phyloP scores from a whole-genome alignment of 1,284 basidiomycete species.

The Apiotrichum domesticum region DNA sequence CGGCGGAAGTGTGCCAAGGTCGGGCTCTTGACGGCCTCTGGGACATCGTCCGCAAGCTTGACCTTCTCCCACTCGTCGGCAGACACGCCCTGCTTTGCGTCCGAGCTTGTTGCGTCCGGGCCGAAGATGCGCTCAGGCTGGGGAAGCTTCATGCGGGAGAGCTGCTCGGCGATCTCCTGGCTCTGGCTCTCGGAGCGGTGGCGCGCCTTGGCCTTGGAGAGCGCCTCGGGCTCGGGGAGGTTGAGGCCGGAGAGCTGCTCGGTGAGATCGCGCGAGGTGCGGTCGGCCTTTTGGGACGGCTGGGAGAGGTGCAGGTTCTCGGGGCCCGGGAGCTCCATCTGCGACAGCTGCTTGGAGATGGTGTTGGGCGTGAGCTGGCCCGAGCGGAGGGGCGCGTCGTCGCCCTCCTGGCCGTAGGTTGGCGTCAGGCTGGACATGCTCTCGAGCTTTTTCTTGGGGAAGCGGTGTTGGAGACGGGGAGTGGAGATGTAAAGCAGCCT shows the following conservation, averaged over 20 bases:
- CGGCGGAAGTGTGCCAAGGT: conserved; percentile 38
- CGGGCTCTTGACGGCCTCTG: conserved; percentile 44
- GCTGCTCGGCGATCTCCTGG: conserved; percentile 39
- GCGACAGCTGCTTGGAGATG: conserved; percentile 43
- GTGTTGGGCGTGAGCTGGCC: conserved; percentile 39
- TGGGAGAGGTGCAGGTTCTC: conserved; percentile 29
- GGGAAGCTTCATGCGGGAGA: conserved; percentile 45
- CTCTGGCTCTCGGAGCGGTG: conserved; percentile 41
- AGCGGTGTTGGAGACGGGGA: not conserved
- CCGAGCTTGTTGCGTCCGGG: conserved; percentile 27
- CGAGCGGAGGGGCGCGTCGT: conserved; percentile 13
- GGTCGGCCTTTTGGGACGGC: not conserved
- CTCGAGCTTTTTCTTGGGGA: not conserved
- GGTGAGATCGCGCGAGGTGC: conserved; percentile 9
- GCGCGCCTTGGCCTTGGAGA: conserved; percentile 28
- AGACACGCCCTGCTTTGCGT: conserved; percentile 30
- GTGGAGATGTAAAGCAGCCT: not conserved
- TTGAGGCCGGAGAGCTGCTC: conserved; percentile 24
- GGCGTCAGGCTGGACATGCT: conserved; percentile 10
- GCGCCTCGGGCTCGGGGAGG: conserved; percentile 46
- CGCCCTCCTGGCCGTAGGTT: not conserved
- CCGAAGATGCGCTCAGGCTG: conserved; percentile 48
- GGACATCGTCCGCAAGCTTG: conserved; percentile 42
- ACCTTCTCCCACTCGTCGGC: conserved; percentile 46
- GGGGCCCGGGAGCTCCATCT: conserved; percentile 44